Conservation (phyloP, 2,329 filamentous ascomycete genomes). For the Sporothrix variecibatus region DNA sequence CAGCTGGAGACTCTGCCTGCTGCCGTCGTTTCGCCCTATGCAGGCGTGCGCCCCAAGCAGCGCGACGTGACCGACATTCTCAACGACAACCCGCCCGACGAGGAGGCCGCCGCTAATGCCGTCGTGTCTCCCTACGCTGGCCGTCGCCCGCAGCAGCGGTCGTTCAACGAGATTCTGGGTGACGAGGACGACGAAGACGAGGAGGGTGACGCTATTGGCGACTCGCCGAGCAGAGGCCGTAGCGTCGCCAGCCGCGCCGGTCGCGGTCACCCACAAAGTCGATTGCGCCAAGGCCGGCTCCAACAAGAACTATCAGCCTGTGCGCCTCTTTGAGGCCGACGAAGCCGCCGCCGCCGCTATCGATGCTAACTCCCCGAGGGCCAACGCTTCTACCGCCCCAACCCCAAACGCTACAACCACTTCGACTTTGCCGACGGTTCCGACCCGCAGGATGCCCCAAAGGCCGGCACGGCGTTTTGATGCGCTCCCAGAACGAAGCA, state of each 20-base stretch:
- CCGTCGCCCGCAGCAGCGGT: slow-evolving; percentile 62
- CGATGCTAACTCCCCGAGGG: slow-evolving; percentile 41
- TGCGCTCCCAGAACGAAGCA: slow-evolving; percentile 61
- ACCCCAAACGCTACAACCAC: slow-evolving; percentile 80
- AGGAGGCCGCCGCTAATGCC: slow-evolving; percentile 39
- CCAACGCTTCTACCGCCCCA: slow-evolving; percentile 59
- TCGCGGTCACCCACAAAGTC: slow-evolving; percentile 45
- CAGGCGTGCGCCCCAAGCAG: slow-evolving; percentile 61
- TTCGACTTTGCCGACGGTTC: slow-evolving; percentile 76
- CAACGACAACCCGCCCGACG: slow-evolving; percentile 50
- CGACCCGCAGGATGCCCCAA: slow-evolving; percentile 51
- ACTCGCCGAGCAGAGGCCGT: slow-evolving; percentile 14
- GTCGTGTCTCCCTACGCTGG: slow-evolving; percentile 52
- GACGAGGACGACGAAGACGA: slow-evolving; percentile 46
- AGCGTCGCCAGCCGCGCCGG: slow-evolving; percentile 46
- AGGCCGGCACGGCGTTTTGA: slow-evolving; percentile 45
- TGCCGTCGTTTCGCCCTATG: slow-evolving; percentile 63
- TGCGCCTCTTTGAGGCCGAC: slow-evolving; percentile 59
- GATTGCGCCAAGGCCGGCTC: slow-evolving; percentile 54
- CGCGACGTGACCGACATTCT: slow-evolving; percentile 74
- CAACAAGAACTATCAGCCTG: slow-evolving; percentile 63
- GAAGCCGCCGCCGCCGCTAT: slow-evolving; percentile 38
- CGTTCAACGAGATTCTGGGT: slow-evolving; percentile 69
- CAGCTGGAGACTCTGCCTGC: slow-evolving; percentile 48
- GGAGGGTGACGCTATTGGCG: slow-evolving; percentile 18